Base-by-base conservation (phyloP, 306 rosid genomes). In the Quercus gilva region DNA sequence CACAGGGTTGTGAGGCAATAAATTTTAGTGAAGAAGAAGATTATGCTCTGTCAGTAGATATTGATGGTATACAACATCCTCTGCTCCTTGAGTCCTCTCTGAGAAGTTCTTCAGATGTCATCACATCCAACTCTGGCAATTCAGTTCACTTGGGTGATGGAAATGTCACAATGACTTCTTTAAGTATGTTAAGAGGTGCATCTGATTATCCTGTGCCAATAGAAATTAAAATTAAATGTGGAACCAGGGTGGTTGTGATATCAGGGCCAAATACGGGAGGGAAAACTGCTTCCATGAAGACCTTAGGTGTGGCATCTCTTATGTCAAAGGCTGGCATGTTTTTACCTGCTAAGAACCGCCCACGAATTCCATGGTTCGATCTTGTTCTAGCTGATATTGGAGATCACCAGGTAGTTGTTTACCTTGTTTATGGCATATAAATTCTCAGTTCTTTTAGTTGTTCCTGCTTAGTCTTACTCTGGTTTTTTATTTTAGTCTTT, bases 251-350 rank as follows among this genome's bases (percentile, higher is more conserved):
- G 84, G 97, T 92, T 81, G 97, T 94, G 80, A 90, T 94, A 80
- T 94, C 99, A 58, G 99, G 99, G 57, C 97, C 99, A 82, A 94
- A 94, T 78, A 94, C 97, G 19, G 99, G 97, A 68, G 99, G 99
- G 20, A 94, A 94, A 91, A 94, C 97, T 78, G 97, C 99, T 81
- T 92, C 99, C 79, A 86, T 94, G 90, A 94, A 94, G 84, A 85
- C 93, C 45, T 78, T 94, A 86, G 99, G 99, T 78, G 81, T 94
- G 70, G 94, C 91, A 73, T 91, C 97, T 26, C 94, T 94, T 74
- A 94, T 94, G 97, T 92, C 95, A 55, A 94, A 94, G 87, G 97
- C 99, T 74, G 99, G 99, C 78, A 92, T 94, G 94, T 91, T 90
- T 81, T 82, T 94, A 77, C 97, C 99, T 71, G 95, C 99, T 70